Evolutionary conservation across 2,329 filamentous ascomycete genomes (phyloP).

Genomic region (Stromatinia cepivora): DNA sequence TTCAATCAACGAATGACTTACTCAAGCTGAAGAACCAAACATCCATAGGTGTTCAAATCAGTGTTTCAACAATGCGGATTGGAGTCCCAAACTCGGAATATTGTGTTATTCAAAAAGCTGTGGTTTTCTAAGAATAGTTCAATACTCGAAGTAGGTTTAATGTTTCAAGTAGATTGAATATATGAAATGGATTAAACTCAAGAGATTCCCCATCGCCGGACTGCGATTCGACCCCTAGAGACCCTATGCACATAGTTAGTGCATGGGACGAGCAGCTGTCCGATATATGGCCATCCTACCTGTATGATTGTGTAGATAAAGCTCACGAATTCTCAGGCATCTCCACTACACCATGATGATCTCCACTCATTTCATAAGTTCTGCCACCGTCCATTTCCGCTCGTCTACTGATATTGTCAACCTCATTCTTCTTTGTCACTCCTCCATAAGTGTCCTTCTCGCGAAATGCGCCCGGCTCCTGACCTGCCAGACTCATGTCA

Average conservation of each 20-base stretch:
- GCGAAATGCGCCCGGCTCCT: not conserved
- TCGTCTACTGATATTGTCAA: not conserved
- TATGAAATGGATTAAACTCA: too few relatives aligned
- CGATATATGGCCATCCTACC: not conserved
- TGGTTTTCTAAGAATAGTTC: not conserved
- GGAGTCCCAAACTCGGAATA: not conserved
- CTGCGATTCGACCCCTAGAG: not conserved
- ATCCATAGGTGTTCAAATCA: not conserved
- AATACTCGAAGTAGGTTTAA: not conserved
- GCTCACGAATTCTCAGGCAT: slow-evolving; percentile 3
- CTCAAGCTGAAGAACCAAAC: not conserved
- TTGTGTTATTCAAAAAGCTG: not conserved
- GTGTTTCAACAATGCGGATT: not conserved
- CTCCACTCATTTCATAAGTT: slow-evolving; percentile 14
- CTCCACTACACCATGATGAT: not conserved
- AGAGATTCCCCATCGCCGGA: not conserved
- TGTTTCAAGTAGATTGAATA: not conserved
- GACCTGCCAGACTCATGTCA: not conserved
- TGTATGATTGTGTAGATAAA: not conserved
- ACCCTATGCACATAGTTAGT: not conserved
- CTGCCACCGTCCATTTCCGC: not conserved
- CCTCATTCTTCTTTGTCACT: not conserved
- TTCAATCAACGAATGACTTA: not conserved
- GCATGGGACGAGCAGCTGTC: not conserved
- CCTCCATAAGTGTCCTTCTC: not conserved